Base-by-base conservation (phyloP, 2,329 filamentous ascomycete genomes). In the Diaporthe eres region DNA sequence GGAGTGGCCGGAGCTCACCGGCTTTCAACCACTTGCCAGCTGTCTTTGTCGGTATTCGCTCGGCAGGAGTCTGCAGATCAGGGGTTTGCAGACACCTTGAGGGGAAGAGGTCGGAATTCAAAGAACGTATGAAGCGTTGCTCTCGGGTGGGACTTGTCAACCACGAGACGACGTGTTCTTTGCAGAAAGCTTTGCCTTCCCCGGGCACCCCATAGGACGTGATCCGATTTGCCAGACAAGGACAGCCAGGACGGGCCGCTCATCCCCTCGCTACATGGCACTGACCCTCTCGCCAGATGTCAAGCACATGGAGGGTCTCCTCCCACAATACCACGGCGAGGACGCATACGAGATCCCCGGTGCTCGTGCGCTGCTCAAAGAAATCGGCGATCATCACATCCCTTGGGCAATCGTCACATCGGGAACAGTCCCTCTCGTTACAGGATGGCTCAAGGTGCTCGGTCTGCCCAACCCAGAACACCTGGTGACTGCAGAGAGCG, bases 391-490 rank as follows among this genome's bases (percentile, higher is more conserved):
- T 51, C 86, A 86, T 71, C 84, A 86, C 57, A 91, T 90, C 4
- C 93, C 92, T 74, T 98, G 96, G 97, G 94, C 95, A 70, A 97
- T 98, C 79, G 96, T 96, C 75, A 94, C 92, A 0, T 95, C 93
- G 1, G 94, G 94, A 57, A 94, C 93, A 3, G 82, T 86, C 71
- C 91, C 87, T 77, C 89, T 96, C 15, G 90, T 95, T 9, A 87
- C 86, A 67, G 94, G 94, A 78, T 96, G 94, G 94, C 88, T 96
- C 61, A 85, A 89, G 51, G 90, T 92, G 44, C 87, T 95, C 76
- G 85, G 88, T 51, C 89, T 96, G 72, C 90, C 93, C 19, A 86
- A 85, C 53, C 94, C 94, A 1, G 86, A 90, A 78, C 88, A 92
- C 80, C 87, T 96, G 70, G 90, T 96, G 77, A 92, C 93, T 9